Conservation (phyloP, 805 yeast species). For the Ogataea glucozyma region DNA sequence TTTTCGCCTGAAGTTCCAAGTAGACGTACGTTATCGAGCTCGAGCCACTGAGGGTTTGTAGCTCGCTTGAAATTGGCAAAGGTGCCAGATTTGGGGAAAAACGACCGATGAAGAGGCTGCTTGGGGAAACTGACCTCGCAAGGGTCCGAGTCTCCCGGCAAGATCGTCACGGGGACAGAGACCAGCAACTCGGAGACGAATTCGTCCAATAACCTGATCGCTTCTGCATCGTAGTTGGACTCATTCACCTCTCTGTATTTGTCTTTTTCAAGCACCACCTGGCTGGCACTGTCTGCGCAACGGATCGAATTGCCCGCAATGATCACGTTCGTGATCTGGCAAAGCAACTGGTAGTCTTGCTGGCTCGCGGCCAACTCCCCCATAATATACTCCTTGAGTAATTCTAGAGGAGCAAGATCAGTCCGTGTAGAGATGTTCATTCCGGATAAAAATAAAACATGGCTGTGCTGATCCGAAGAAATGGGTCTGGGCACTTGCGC, state of each 20-base stretch:
- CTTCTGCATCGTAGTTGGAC: slow-evolving; percentile 49
- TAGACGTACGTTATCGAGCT: slow-evolving; percentile 54
- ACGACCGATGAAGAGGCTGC: slow-evolving; percentile 80
- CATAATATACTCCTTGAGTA: slow-evolving; percentile 66
- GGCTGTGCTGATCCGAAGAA: slow-evolving; percentile 33
- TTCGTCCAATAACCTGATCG: slow-evolving; percentile 57
- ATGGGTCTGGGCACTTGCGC: slow-evolving; percentile 60
- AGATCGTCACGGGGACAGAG: slow-evolving; percentile 66
- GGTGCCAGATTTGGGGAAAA: slow-evolving; percentile 48
- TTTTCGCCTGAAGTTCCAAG: slow-evolving; percentile 87
- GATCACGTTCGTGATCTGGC: slow-evolving; percentile 49
- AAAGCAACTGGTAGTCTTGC: slow-evolving; percentile 19
- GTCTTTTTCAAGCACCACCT: slow-evolving; percentile 33
- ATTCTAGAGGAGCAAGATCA: slow-evolving; percentile 47
- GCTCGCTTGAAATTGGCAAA: slow-evolving; percentile 42
- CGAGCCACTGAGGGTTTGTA: slow-evolving; percentile 78
- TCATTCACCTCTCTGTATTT: slow-evolving; percentile 53
- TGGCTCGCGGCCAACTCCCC: slow-evolving; percentile 56
- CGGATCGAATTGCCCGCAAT: slow-evolving; percentile 70
- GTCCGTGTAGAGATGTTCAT: slow-evolving; percentile 51
- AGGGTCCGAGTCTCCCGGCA: slow-evolving; percentile 89
- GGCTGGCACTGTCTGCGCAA: slow-evolving; percentile 23
- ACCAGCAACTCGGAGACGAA: slow-evolving; percentile 57
- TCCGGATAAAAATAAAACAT: slow-evolving; percentile 78
- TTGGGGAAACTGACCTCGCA: slow-evolving; percentile 86